Evolutionary conservation across 2,329 filamentous ascomycete species (phyloP).

Genomic region (Pseudogymnoascus sp.): DNA sequence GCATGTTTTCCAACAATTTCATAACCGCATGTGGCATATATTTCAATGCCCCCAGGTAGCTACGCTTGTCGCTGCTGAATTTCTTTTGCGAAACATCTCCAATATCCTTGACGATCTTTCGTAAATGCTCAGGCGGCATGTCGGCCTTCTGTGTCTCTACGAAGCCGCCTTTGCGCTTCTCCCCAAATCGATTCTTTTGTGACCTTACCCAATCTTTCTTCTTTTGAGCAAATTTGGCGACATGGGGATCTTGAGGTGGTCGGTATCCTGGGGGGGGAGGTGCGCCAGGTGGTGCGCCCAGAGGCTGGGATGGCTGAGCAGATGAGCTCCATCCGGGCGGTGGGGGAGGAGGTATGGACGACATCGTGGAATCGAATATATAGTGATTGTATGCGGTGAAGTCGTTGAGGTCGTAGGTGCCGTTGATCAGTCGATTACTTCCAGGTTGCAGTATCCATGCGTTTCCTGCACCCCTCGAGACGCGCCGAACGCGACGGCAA

Average conservation of each 20-base stretch:
- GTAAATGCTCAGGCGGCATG: constrained; percentile 95
- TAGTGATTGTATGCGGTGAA: constrained; percentile 1
- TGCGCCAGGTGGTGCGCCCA: constrained; percentile 37
- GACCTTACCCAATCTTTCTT: constrained; percentile 96
- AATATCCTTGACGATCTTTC: constrained; percentile 97
- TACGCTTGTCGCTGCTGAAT: constrained; percentile 96
- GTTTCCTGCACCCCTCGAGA: constrained; percentile 7
- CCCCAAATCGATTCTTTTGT: constrained; percentile 87
- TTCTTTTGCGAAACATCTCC: constrained; percentile 99
- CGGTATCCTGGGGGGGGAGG: constrained; percentile 82
- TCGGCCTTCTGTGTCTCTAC: constrained; percentile 98
- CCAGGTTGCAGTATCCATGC: constrained; percentile 4
- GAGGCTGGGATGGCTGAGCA: constrained; percentile 42
- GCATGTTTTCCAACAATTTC: constrained; percentile 98
- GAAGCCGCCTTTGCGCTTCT: constrained; percentile 94
- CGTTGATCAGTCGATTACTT: constrained; percentile 4
- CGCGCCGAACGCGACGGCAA: constrained; percentile 15
- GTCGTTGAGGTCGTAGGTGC: constrained; percentile 10
- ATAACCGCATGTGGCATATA: constrained; percentile 99
- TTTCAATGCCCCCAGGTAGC: constrained; percentile 92
- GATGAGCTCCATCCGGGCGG: constrained; percentile 56
- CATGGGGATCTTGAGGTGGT: constrained; percentile 70
- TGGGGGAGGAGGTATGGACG: constrained; percentile 56
- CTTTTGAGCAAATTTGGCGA: constrained; percentile 95
- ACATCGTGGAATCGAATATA: constrained; percentile 37